phyloP scores from a whole-genome alignment of 768 basidiomycete species.

The Dioszegia aurantiaca region DNA sequence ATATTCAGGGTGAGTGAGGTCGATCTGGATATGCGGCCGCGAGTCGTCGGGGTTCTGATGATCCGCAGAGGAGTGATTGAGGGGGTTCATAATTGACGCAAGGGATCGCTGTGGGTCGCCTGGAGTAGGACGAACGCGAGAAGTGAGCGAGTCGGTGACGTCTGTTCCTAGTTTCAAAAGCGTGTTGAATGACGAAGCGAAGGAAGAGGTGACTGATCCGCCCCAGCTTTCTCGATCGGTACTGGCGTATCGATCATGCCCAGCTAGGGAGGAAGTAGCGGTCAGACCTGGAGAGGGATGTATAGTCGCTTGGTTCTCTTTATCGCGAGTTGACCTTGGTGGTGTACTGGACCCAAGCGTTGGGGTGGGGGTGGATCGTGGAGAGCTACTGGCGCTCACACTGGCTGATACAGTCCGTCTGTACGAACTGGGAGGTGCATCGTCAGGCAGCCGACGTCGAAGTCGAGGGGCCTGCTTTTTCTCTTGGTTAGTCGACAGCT shows the following conservation, averaged over 20 bases:
- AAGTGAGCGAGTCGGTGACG: slow-evolving; percentile 30
- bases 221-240: slow-evolving; percentile 31
- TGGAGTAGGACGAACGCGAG: slow-evolving; percentile 18
- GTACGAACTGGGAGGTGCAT: slow-evolving; percentile 27
- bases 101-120: slow-evolving; percentile 30
- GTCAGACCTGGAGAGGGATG: slow-evolving; percentile 6
- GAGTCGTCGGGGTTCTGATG: slow-evolving; percentile 58
- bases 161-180: slow-evolving; percentile 34
- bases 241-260: neutral
- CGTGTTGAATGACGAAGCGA: slow-evolving; percentile 43
- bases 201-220: slow-evolving; percentile 33
- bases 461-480: neutral
- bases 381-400: neutral
- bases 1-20: slow-evolving; percentile 64
- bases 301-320: neutral
- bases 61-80: slow-evolving; percentile 9
- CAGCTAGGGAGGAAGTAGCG: neutral
- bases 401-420: slow-evolving; percentile 19
- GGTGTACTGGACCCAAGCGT: neutral
- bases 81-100: slow-evolving; percentile 30
- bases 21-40: slow-evolving; percentile 74
- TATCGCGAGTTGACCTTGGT: neutral
- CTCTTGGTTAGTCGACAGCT: slow-evolving; percentile 1
- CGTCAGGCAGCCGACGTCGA: neutral
- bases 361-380: neutral